A percentile compares a stretch with the other conserved stretches of the same genome.
Evolutionary conservation across 2,329 filamentous ascomycete species (phyloP).

Genomic region (Diaporthe destruens): DNA sequence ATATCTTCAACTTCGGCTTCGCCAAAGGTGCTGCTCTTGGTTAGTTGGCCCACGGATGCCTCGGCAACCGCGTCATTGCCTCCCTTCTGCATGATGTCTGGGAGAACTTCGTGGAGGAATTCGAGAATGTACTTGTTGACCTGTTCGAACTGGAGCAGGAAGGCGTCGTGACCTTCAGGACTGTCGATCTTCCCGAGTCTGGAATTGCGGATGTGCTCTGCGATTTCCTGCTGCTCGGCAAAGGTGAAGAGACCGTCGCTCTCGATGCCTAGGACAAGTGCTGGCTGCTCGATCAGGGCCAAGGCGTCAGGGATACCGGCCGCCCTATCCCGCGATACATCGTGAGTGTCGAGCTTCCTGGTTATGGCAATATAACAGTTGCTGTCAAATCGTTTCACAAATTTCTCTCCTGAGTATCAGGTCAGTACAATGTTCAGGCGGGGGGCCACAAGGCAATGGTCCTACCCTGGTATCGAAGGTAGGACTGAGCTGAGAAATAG

Average conservation of each 20-base stretch:
- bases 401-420: slow-evolving; percentile 74
- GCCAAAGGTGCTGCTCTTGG: slow-evolving; percentile 92
- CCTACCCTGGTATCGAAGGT: slow-evolving; percentile 87
- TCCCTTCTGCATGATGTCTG: slow-evolving; percentile 85
- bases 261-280: slow-evolving; percentile 92
- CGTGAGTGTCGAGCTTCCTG: slow-evolving; percentile 96
- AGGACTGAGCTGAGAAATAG: slow-evolving; percentile 99
- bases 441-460: background rate
- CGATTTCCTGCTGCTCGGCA: slow-evolving; percentile 94
- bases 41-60: slow-evolving; percentile 70
- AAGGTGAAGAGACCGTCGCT: slow-evolving; percentile 97
- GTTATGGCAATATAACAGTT: slow-evolving; percentile 99
- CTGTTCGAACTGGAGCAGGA: slow-evolving; percentile 96
- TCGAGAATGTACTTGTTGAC: slow-evolving; percentile 89
- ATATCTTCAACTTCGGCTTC: slow-evolving; percentile 98
- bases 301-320: slow-evolving; percentile 79
- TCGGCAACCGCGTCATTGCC: slow-evolving; percentile 60
- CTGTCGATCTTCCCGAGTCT: slow-evolving; percentile 89
- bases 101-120: slow-evolving; percentile 85
- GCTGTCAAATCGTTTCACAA: slow-evolving; percentile 95
- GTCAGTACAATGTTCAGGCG: background rate
- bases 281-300: slow-evolving; percentile 86
- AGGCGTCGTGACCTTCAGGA: slow-evolving; percentile 95
- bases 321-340: slow-evolving; percentile 85
- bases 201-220: slow-evolving; percentile 81